Base-by-base conservation (phyloP, 177 flowering plant species). In the Vitis hybrid region DNA sequence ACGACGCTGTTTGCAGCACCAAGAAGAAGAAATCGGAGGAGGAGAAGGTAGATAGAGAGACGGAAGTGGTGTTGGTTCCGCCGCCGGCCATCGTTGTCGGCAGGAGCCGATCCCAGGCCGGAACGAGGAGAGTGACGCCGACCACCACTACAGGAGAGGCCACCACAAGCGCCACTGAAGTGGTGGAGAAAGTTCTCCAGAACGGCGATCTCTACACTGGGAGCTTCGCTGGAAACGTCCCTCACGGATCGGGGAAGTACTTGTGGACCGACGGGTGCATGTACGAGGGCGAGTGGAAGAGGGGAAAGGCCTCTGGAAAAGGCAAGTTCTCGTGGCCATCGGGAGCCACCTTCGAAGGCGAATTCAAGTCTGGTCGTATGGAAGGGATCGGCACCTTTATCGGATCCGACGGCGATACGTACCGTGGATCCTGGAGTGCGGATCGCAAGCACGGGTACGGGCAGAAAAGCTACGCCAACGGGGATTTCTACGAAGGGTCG, bases 291-390 rank as follows among this genome's bases (percentile, higher is more conserved):
- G 98, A 91, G 74, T 95, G 99, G 99, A 73, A 80, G 55, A 73
- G 80, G 6, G 98, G 99, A 1, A 93, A 90, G 76, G 94, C 98
- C 0, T 84, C 82, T 0, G 97, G 98, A 0, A 89, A 84, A 67
- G 98, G 99, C 1, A 87, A 84, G 77, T 91, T 95, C 75, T 91
- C 97, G 14, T 95, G 99, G 99, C 99, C 98, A 0, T 88, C 94
- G 0, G 99, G 99, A 1, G 99, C 98, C 2, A 91, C 98, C 11
- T 95, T 75, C 67, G 94, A 90, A 56, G 99, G 99, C 6, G 97
- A 95, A 62, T 95, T 95, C 75, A 90, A 84, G 80, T 84, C 88
- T 19, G 99, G 98, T 1, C 72, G 94, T 49, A 95, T 95, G 98
- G 99, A 95, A 52, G 99, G 99, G 2, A 62, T 67, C 52, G 99